Percentiles rank a stretch among this genome's conserved stretches.
These are phyloP conservation scores for Cladobotryum mycophilum DNA, from an alignment of 2,329 filamentous ascomycete genomes.

Conservation along the genomic window DNA sequence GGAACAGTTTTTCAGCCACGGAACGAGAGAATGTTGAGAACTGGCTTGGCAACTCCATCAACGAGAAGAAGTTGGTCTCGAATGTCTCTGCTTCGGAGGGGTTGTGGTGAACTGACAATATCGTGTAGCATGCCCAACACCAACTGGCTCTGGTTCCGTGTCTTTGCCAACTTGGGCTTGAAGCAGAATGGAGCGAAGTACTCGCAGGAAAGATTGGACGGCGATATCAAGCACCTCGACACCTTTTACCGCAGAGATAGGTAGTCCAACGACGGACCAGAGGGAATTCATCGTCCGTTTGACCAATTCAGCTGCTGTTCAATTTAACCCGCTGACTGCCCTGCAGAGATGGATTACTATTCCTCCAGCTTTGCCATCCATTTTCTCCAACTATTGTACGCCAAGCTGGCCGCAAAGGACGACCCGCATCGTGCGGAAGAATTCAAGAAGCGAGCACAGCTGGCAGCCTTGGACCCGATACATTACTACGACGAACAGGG, in stretches of 20 bases:
- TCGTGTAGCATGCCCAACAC: constrained; percentile 58
- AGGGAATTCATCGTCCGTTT: constrained; percentile 58
- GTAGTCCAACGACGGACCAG: constrained; percentile 77
- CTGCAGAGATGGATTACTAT: constrained; percentile 72
- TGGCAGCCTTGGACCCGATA: constrained; percentile 63
- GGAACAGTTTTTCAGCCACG: constrained; percentile 56
- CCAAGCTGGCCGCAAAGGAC: constrained; percentile 60
- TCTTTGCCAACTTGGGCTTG: constrained; percentile 74
- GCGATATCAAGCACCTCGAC: constrained; percentile 71
- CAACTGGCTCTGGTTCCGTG: constrained; percentile 74
- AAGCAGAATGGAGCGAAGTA: constrained; percentile 68
- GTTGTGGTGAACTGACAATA: neutral
- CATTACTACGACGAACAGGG: constrained; percentile 72
- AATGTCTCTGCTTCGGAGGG: neutral
- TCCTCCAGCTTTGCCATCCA: constrained; percentile 79
- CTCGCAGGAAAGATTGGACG: constrained; percentile 62
- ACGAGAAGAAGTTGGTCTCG: constrained; percentile 58
- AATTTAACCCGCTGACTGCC: neutral
- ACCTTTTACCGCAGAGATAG: constrained; percentile 77
- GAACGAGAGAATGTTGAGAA: constrained; percentile 61
- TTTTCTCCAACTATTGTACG: constrained; percentile 70
- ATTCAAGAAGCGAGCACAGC: constrained; percentile 61
- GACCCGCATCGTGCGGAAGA: constrained; percentile 61
- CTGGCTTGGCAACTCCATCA: constrained; percentile 70
- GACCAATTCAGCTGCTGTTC: constrained; percentile 11